Evolutionary conservation across 2,329 filamentous ascomycete genomes (phyloP), one percentile per base, ranked within the genome.

Genomic region (Dendryphion nanum): DNA sequence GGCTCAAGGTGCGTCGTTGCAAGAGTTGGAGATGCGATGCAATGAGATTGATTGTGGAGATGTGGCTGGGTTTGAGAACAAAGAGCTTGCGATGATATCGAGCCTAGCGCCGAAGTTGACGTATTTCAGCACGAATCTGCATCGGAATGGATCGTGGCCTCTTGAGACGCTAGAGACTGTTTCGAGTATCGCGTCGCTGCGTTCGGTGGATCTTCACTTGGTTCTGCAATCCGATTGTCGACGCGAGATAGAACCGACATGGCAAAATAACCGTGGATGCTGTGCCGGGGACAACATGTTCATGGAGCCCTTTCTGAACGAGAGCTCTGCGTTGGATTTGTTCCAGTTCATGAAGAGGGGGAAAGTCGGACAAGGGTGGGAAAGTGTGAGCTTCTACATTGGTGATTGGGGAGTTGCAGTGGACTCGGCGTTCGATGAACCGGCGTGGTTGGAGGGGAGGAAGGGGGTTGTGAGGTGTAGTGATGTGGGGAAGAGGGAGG

Each of bases 61-160:
- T 16, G 30, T 16, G 5, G 6, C 18, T 7, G 33, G 18, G 7
- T 42, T 42, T 20, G 18, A 45, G 8, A 19, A 34, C 18, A 20
- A 26, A 5, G 28, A 40, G 17, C 32, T 35, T 13, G 4, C 13
- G 12, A 6, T 42, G 5, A 28, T 51, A 4, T 23, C 31, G n/a
- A 32, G 17, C 10, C 30, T 21, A 18, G 32, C 46, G 14, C 37
- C 30, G 4, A 34, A 44, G 14, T 33, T 50, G 6, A 30, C 2
- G 18, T 46, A 51, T 35, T 18, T 53, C 18, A 42, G 39, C 17
- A 33, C 50, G 29, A 45, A 45, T 19, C 7, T 55, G 5, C 33
- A 38, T 2, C 39, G 44, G 20, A 53, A 53, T 26, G 38, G 40
- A 13, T 40, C 44, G 3, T 53, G 40, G 45, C 49, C 51, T 7